phyloP scores from a whole-genome alignment of 2,329 filamentous ascomycete genomes.

The Zasmidium angulare region DNA sequence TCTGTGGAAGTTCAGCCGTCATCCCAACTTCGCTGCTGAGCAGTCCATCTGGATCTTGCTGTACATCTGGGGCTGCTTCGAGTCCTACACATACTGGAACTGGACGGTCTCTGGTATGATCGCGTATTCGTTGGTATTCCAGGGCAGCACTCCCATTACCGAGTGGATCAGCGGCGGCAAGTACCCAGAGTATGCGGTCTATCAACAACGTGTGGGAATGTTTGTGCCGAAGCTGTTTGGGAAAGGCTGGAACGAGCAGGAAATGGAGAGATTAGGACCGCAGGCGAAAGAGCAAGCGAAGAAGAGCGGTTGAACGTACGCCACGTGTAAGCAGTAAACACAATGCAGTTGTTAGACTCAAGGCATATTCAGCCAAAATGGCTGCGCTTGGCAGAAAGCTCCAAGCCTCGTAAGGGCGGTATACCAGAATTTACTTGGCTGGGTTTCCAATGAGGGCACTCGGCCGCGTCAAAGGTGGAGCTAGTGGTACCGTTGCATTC shows the following conservation, averaged over 20 bases:
- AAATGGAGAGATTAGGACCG: constrained; percentile 21
- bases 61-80: constrained; percentile 84
- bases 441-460: background rate
- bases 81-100: constrained; percentile 68
- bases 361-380: background rate
- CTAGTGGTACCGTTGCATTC: background rate
- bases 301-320: background rate
- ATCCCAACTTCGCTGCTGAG: constrained; percentile 93
- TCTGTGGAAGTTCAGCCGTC: constrained; percentile 82
- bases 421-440: background rate
- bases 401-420: background rate
- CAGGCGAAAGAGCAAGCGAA: constrained; percentile 13
- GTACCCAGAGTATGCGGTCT: constrained; percentile 83
- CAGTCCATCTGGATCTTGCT: constrained; percentile 85
- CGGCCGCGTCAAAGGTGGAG: background rate
- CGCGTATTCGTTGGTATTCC: constrained; percentile 76
- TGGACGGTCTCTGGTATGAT: constrained; percentile 74
- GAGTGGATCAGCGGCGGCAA: constrained; percentile 78
- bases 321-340: background rate
- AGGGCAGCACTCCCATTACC: constrained; percentile 84
- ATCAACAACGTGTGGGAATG: constrained; percentile 78
- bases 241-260: constrained; percentile 34
- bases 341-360: background rate
- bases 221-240: constrained; percentile 66
- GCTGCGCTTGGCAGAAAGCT: background rate